These are phyloP conservation scores for Macrotyloma uniflorum DNA, from an alignment of 306 rosid species.

Conservation along the genomic window DNA sequence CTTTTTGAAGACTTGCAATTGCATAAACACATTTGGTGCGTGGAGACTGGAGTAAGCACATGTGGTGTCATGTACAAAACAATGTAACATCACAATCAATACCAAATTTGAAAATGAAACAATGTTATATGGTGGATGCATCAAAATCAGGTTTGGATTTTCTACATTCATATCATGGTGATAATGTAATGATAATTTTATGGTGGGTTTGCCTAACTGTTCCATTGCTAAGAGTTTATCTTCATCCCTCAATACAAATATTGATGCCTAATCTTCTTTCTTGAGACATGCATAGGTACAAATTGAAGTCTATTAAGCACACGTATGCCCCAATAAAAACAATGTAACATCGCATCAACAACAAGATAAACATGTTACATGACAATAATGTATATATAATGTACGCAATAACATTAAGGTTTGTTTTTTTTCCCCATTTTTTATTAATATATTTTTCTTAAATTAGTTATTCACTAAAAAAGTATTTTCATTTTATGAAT, in stretches of 20 bases:
- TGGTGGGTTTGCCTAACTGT: background rate
- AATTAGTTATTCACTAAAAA: too few species aligned
- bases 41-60: background rate
- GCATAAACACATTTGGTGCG: too few species aligned
- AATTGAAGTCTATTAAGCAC: too few species aligned
- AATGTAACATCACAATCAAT: background rate
- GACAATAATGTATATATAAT: background rate
- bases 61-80: background rate
- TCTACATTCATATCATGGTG: background rate
- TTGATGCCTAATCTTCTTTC: background rate
- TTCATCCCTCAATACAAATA: too few species aligned
- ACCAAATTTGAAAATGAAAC: background rate
- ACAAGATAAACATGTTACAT: background rate
- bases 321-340: background rate
- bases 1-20: background rate
- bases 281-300: background rate
- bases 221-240: too few species aligned
- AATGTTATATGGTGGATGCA: background rate
- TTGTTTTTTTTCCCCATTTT: too few species aligned
- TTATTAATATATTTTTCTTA: too few species aligned
- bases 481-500: too few species aligned
- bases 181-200: too few species aligned
- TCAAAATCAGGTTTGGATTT: too few species aligned
- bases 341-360: background rate
- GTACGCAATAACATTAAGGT: background rate